Percentiles rank a stretch among this genome's conserved stretches.
These are phyloP conservation scores for Spatholobus suberectus DNA, from an alignment of 306 rosid species.

Conservation along the genomic window DNA sequence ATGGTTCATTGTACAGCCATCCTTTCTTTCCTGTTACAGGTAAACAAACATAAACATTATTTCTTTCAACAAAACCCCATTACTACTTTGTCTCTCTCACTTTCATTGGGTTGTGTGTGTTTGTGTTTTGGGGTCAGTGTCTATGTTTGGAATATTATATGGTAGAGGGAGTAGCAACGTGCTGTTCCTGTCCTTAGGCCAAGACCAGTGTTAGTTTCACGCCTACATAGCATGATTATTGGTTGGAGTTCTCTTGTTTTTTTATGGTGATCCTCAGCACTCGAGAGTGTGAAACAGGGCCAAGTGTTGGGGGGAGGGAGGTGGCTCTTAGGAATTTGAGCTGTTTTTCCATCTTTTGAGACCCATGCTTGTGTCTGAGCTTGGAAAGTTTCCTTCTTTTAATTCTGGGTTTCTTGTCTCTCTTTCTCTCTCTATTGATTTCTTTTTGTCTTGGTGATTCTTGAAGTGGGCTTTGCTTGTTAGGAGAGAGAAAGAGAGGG, in stretches of 20 bases:
- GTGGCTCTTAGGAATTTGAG: slow-evolving; percentile 67
- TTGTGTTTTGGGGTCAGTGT: slow-evolving; percentile 49
- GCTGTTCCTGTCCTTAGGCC: too few relatives aligned
- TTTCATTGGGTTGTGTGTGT: slow-evolving; percentile 52
- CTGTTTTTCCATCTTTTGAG: slow-evolving; percentile 77
- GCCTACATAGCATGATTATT: slow-evolving; percentile 62
- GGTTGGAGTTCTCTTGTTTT: slow-evolving; percentile 45
- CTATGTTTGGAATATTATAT: slow-evolving; percentile 50
- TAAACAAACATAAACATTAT: slow-evolving; percentile 42
- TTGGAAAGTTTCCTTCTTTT: slow-evolving; percentile 51
- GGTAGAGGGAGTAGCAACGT: slow-evolving; percentile 54
- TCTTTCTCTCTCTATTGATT: not conserved
- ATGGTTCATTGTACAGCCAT: slow-evolving; percentile 51
- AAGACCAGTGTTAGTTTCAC: too few relatives aligned
- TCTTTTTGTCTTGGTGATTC: too few relatives aligned
- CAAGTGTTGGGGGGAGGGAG: slow-evolving; percentile 42
- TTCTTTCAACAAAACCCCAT: slow-evolving; percentile 29
- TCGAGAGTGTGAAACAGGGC: slow-evolving; percentile 38
- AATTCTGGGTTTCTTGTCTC: slow-evolving; percentile 49
- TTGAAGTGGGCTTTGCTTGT: too few relatives aligned
- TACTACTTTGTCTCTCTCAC: slow-evolving; percentile 11
- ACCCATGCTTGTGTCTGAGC: slow-evolving; percentile 72
- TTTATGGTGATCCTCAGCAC: slow-evolving; percentile 49
- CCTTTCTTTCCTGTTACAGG: slow-evolving; percentile 44
- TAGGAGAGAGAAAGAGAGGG: too few relatives aligned